Evolutionary conservation across 768 basidiomycete genomes (phyloP).

Genomic region (Dioszegia aurantiaca): DNA sequence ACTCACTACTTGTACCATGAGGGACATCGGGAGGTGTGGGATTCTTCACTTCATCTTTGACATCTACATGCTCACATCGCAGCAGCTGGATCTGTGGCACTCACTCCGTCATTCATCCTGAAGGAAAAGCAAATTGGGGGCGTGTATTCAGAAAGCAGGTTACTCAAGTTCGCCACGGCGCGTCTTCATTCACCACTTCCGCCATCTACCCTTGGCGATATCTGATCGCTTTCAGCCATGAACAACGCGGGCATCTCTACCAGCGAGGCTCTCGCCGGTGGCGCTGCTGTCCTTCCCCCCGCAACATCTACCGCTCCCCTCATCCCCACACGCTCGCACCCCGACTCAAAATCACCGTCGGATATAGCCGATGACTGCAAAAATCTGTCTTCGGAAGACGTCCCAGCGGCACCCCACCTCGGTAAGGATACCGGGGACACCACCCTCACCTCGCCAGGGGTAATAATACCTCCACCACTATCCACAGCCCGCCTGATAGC

Average conservation of each 20-base stretch:
- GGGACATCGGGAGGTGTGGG: too few species aligned
- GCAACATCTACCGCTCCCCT: conserved; percentile 4
- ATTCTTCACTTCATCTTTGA: too few species aligned
- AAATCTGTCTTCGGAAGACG: background rate
- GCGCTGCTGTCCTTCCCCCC: conserved; percentile 12
- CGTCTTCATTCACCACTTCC: too few species aligned
- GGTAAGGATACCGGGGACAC: conserved; percentile 2
- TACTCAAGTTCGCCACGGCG: too few species aligned
- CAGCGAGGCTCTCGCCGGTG: conserved; percentile 16
- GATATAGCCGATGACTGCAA: conserved; percentile 8
- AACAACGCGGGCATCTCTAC: background rate
- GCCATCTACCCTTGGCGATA: background rate
- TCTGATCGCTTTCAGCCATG: background rate
- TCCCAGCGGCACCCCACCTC: background rate
- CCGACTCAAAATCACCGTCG: background rate
- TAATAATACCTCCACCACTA: background rate
- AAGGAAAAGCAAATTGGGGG: too few species aligned
- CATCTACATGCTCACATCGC: too few species aligned
- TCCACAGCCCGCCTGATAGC: conserved; percentile 19
- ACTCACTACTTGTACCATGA: too few species aligned
- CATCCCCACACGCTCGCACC: conserved; percentile 4
- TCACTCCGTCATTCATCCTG: too few species aligned
- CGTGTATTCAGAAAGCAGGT: too few species aligned
- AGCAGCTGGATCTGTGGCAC: too few species aligned
- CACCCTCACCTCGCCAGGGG: background rate